phyloP scores from a whole-genome alignment of 1,284 basidiomycete genomes.

The Leccinum pachyderme region DNA sequence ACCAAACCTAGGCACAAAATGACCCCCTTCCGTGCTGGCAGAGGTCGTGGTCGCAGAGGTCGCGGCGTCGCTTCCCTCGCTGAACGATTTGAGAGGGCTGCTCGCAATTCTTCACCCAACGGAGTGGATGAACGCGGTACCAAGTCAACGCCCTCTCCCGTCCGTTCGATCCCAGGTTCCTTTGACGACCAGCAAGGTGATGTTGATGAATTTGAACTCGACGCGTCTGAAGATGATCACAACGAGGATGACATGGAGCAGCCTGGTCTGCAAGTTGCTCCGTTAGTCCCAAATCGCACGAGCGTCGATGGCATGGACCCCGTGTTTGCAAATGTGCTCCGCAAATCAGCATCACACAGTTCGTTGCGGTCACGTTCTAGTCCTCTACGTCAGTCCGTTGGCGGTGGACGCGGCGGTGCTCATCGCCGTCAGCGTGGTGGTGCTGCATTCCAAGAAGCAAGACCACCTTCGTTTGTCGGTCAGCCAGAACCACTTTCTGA shows the following conservation, averaged over 20 bases:
- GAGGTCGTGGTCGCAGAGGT: slow-evolving; percentile 39
- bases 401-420: slow-evolving; percentile 48
- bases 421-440: slow-evolving; percentile 58
- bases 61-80: slow-evolving; percentile 57
- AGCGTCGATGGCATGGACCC: slow-evolving; percentile 86
- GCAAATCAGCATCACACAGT: slow-evolving; percentile 54
- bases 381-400: slow-evolving; percentile 54
- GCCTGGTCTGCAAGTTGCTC: slow-evolving; percentile 39
- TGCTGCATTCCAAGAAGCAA: slow-evolving; percentile 59
- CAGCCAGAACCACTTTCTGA: slow-evolving; percentile 57
- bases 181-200: slow-evolving; percentile 39
- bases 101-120: slow-evolving; percentile 48
- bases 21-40: slow-evolving; percentile 39
- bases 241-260: slow-evolving; percentile 37
- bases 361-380: slow-evolving; percentile 50
- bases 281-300: slow-evolving; percentile 50
- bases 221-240: slow-evolving; percentile 38
- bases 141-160: slow-evolving; percentile 45
- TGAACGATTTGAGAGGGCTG: slow-evolving; percentile 60
- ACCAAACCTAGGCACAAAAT: slow-evolving; percentile 28
- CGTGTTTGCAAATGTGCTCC: slow-evolving; percentile 72
- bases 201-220: slow-evolving; percentile 35
- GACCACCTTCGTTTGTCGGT: slow-evolving; percentile 66
- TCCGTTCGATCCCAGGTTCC: slow-evolving; percentile 46
- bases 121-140: slow-evolving; percentile 45